phyloP scores from a whole-genome alignment of 129 eudicot species.

The Artemisia annua region DNA sequence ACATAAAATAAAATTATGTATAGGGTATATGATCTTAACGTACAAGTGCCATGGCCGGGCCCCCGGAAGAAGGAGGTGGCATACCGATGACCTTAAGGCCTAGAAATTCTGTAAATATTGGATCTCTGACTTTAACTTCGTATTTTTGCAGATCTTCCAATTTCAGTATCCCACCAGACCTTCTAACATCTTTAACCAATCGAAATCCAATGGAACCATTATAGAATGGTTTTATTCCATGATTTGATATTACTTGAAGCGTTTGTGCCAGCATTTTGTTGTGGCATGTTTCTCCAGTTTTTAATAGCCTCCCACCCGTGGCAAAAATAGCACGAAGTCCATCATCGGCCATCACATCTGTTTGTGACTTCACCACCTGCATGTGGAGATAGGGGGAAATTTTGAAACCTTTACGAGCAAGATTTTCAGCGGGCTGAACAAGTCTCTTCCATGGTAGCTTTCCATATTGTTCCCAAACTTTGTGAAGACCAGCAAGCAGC shows the following conservation, averaged over 20 bases:
- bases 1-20: no score
- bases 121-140: conserved; percentile 40
- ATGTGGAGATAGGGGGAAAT: conserved; percentile 44
- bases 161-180: conserved; percentile 48
- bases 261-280: conserved; percentile 37
- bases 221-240: conserved; percentile 39
- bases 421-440: conserved; percentile 41
- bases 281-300: conserved; percentile 37
- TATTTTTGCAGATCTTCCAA: conserved; percentile 46
- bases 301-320: conserved; percentile 39
- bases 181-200: conserved; percentile 41
- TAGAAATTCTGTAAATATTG: conserved; percentile 30
- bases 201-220: conserved; percentile 42
- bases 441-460: conserved; percentile 57
- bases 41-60: conserved; percentile 50
- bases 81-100: conserved; percentile 45
- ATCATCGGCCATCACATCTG: conserved; percentile 41
- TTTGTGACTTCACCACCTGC: conserved; percentile 38
- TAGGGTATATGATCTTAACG: conserved; percentile 10
- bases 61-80: conserved; percentile 70
- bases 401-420: conserved; percentile 47
- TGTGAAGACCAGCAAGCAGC: conserved; percentile 48
- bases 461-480: conserved; percentile 52
- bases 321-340: conserved; percentile 48
- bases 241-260: conserved; percentile 30